phyloP scores from a whole-genome alignment of 495 filamentous ascomycete genomes.

The Thermothielavioides terrestris region DNA sequence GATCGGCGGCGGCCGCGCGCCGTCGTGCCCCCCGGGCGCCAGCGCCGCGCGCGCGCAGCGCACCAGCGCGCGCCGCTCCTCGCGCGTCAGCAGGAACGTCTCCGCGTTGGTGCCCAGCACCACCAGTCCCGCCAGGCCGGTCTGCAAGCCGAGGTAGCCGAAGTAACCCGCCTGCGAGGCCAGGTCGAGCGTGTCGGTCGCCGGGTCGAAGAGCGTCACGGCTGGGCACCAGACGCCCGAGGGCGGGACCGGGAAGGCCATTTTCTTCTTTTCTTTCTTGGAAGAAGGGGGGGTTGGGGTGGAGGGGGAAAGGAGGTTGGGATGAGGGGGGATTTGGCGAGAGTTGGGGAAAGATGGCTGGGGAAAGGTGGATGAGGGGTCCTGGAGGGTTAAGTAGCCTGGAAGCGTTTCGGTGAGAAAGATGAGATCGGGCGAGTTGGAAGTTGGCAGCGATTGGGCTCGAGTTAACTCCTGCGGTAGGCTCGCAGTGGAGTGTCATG shows the following conservation, averaged over 20 bases:
- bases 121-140: conserved; percentile 50
- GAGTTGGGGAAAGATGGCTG: no score
- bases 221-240: conserved; percentile 39
- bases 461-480: no score
- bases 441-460: no score
- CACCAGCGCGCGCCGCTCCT: conserved; percentile 48
- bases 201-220: conserved; percentile 47
- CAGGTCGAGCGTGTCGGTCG: conserved; percentile 44
- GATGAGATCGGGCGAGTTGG: no score
- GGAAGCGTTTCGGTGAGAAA: no score
- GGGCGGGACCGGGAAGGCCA: conserved; percentile 27
- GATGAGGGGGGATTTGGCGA: no score
- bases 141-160: conserved; percentile 41
- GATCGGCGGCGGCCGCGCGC: no score
- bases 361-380: no score
- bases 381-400: no score
- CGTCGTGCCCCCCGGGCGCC: no score
- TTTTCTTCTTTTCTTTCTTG: no score
- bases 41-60: conserved; percentile 47
- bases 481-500: no score
- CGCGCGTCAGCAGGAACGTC: conserved; percentile 53
- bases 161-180: conserved; percentile 45
- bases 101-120: conserved; percentile 60
- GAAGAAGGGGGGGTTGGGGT: background rate
- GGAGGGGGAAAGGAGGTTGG: background rate